These are phyloP conservation scores for Rhizophagus sp. DNA, from an alignment of 192 early-diverging fungal species.

Conservation along the genomic window DNA sequence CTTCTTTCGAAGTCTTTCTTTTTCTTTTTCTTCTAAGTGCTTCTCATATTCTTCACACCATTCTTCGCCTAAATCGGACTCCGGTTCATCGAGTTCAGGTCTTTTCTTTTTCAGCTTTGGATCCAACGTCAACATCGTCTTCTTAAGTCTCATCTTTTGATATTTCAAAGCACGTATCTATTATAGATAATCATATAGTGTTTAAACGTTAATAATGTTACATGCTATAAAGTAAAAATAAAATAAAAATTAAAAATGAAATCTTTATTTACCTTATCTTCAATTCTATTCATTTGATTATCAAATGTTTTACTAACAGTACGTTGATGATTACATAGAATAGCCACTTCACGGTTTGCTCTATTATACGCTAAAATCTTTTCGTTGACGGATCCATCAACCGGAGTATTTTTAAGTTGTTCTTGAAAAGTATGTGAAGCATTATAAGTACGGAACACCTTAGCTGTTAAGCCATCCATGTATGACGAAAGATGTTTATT, in stretches of 20 bases:
- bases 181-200: not conserved
- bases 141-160: constrained; percentile 72
- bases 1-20: constrained; percentile 58
- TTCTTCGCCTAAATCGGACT: constrained; percentile 76
- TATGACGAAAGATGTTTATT: constrained; percentile 88
- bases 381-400: constrained; percentile 70
- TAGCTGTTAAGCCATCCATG: constrained; percentile 93
- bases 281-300: constrained; percentile 75
- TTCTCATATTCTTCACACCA: constrained; percentile 71
- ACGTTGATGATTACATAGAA: constrained; percentile 98
- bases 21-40: constrained; percentile 67
- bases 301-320: constrained; percentile 80
- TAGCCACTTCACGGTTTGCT: constrained; percentile 93
- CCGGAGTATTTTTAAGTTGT: constrained; percentile 73
- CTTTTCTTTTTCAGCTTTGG: constrained; percentile 77
- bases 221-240: constrained; percentile 21
- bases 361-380: constrained; percentile 93
- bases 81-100: constrained; percentile 63
- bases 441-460: constrained; percentile 99
- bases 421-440: constrained; percentile 93
- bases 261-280: constrained; percentile 67
- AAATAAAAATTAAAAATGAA: no score
- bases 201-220: not conserved
- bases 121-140: constrained; percentile 70
- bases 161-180: constrained; percentile 85